Evolutionary conservation across 345 rosid species (phyloP).

Genomic region (sweet orange (Citrus sinensis)): DNA sequence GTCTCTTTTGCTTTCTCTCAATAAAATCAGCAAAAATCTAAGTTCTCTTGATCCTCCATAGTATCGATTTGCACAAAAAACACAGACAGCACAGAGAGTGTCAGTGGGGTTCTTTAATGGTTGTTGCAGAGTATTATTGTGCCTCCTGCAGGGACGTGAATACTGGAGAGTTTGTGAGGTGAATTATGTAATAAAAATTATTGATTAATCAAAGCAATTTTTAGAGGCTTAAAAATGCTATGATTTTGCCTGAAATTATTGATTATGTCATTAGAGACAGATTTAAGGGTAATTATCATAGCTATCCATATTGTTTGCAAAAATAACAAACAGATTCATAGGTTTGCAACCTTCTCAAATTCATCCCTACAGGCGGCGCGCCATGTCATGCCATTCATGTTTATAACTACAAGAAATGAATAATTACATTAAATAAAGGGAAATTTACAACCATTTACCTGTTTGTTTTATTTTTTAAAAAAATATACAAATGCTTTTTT

Average conservation of each 20-base stretch:
- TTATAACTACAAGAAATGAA: no score
- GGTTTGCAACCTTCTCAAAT: background rate
- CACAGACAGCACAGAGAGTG: background rate
- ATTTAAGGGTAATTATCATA: background rate
- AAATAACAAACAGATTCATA: background rate
- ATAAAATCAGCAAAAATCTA: background rate
- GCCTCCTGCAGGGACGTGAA: background rate
- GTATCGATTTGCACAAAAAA: background rate
- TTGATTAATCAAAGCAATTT: background rate
- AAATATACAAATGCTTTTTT: no score
- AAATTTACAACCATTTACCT: no score
- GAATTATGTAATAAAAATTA: background rate
- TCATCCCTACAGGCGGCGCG: background rate
- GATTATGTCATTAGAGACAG: background rate
- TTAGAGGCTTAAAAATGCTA: background rate
- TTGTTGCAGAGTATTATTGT: background rate
- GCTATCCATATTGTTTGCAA: background rate
- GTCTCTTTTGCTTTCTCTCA: background rate
- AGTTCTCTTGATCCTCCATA: conserved; percentile 3
- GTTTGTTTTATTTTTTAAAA: no score
- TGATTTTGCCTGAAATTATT: background rate
- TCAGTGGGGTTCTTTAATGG: background rate
- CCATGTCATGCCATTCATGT: no score
- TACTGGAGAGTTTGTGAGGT: background rate
- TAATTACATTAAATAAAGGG: no score